These are phyloP conservation scores for Metschnikowia dekortorum DNA, from an alignment of 805 yeast species.

Conservation along the genomic window DNA sequence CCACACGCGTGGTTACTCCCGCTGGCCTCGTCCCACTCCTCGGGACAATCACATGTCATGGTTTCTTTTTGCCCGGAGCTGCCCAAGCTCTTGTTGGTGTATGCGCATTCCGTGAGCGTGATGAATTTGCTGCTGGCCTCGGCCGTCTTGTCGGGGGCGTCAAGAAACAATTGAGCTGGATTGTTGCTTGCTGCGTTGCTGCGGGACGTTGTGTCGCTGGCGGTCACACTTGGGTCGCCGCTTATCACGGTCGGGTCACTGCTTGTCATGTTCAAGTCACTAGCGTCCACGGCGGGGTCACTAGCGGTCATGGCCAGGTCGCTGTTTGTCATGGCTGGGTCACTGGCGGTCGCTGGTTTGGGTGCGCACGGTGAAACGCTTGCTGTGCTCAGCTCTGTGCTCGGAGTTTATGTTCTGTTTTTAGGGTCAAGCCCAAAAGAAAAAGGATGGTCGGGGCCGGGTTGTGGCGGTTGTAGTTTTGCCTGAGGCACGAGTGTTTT, in stretches of 20 bases:
- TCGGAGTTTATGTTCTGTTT: no score
- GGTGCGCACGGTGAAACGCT: no score
- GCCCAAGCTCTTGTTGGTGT: conserved; percentile 60
- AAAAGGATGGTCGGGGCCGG: neutral
- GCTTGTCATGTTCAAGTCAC: no score
- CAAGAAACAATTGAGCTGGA: conserved; percentile 26
- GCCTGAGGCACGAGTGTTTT: neutral
- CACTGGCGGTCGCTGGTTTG: no score
- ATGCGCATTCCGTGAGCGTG: conserved; percentile 55
- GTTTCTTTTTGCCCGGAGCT: conserved; percentile 70
- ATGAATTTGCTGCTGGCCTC: conserved; percentile 64
- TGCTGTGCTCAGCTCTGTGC: no score
- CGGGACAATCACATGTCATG: conserved; percentile 88
- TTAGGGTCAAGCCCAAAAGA: neutral
- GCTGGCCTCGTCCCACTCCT: conserved; percentile 38
- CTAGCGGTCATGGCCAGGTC: no score
- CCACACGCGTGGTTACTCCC: conserved; percentile 65
- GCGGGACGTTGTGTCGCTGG: no score
- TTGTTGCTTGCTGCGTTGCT: conserved; percentile 1
- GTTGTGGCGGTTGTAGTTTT: neutral
- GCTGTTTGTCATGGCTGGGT: no score
- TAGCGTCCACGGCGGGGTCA: no score
- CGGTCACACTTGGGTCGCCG: no score
- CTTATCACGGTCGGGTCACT: no score
- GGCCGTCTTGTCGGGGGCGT: conserved; percentile 53